phyloP scores from a whole-genome alignment of 495 filamentous ascomycete species.

The Penicillium antarcticum region DNA sequence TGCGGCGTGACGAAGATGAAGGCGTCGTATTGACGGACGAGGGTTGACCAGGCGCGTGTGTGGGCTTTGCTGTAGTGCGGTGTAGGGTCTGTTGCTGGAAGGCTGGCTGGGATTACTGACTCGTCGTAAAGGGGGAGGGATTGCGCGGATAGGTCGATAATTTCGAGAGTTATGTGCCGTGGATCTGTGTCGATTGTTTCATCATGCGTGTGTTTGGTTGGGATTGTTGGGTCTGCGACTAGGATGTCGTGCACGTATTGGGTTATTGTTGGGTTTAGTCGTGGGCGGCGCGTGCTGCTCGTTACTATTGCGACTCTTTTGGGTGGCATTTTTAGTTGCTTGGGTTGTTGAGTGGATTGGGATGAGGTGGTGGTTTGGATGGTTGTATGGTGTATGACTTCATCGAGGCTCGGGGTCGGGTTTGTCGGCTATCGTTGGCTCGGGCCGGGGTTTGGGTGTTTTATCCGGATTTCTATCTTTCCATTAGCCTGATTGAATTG shows the following conservation, averaged over 20 bases:
- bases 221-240: conserved; percentile 14
- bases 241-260: conserved; percentile 27
- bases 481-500: too few species aligned
- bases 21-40: conserved; percentile 43
- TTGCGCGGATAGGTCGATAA: conserved; percentile 50
- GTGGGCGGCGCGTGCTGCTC: conserved; percentile 25
- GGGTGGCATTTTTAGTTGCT: conserved; percentile 11
- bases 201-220: conserved; percentile 10
- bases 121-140: conserved; percentile 58
- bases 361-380: too few species aligned
- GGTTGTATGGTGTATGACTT: too few species aligned
- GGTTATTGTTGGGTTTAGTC: conserved; percentile 27
- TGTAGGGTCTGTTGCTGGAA: conserved; percentile 33
- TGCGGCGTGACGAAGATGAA: conserved; percentile 59
- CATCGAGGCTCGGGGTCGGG: too few species aligned
- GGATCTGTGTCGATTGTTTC: conserved; percentile 15
- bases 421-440: too few species aligned
- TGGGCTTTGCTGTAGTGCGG: conserved; percentile 44
- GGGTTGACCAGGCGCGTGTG: conserved; percentile 47
- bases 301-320: conserved; percentile 25
- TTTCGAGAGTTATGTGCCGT: conserved; percentile 17
- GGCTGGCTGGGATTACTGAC: conserved; percentile 43
- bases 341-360: too few species aligned
- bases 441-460: too few species aligned
- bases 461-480: too few species aligned